Evolutionary conservation across 2,329 filamentous ascomycete species (phyloP).

Genomic region (Hypoxylon sp.): DNA sequence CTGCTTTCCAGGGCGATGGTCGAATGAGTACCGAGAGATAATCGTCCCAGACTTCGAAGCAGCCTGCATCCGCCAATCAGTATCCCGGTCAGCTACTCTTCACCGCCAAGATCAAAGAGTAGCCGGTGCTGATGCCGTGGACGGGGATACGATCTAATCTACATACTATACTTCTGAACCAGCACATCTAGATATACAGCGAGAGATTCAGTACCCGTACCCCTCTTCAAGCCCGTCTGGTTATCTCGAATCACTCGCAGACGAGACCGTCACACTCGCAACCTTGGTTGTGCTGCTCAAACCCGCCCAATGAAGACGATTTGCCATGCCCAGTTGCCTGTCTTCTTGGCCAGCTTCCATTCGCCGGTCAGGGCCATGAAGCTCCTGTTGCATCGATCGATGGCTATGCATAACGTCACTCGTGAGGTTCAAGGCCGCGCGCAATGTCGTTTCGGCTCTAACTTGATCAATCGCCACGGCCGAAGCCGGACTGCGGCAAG

Average conservation of each 20-base stretch:
- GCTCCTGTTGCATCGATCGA: constrained; percentile 6
- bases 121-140: constrained; percentile 12
- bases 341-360: constrained; percentile 4
- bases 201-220: too few relatives aligned
- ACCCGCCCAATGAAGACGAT: constrained; percentile 4
- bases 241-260: constrained; percentile 30
- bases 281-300: constrained; percentile 11
- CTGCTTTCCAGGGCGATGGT: too few relatives aligned
- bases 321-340: not conserved
- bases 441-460: constrained; percentile 15
- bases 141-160: constrained; percentile 20
- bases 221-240: constrained; percentile 19
- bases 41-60: too few relatives aligned
- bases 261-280: constrained; percentile 14
- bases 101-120: constrained; percentile 21
- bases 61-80: constrained; percentile 13
- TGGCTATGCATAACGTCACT: constrained; percentile 1
- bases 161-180: too few relatives aligned
- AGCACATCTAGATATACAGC: too few relatives aligned
- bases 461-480: constrained; percentile 19
- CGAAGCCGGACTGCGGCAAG: constrained; percentile 23
- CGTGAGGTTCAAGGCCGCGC: not conserved
- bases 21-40: too few relatives aligned
- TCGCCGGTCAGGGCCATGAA: not conserved
- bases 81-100: constrained; percentile 8